Base-by-base conservation (phyloP, 108 stramenopile genomes). In the Cyclotella baltica region DNA sequence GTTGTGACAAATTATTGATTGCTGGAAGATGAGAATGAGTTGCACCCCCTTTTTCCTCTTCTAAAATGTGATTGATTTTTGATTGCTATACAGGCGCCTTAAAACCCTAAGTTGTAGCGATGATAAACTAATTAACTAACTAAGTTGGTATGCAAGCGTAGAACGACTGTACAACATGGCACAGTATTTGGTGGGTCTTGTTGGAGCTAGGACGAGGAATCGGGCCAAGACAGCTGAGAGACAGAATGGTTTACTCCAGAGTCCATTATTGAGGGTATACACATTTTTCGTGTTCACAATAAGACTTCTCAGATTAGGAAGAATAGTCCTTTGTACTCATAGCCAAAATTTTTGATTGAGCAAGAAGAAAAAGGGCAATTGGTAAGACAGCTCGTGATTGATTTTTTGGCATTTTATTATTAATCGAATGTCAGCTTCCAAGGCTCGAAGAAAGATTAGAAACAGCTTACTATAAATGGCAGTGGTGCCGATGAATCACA, bases 361-460 rank as follows among this genome's bases (percentile, higher is more conserved):
- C 65, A 71, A 57, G 61, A 74, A 40, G 70, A 72, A 48, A 77
- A 76, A 37, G 71, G 77, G 52, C 37, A 62, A 11, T 88, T 87
- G 16, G 88, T 96, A 31, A 80, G 81, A 69, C 75, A 97, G 48
- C 72, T 99, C 4, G 89, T 98, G 47, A 72, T 99, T 29, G 98
- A 99, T 77, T 93, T 90, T 51, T 80, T 99, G 58, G 97, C 97
- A 29, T 99, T 98, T 88, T 97, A 96, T 81, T 97, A 91, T n/a
- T n/a, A n/a, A n/a, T 74, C 79, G 97, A 30, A 89, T 92, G 37
- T 77, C 76, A 2, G 35, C 65, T 27, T 53, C 72, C 23, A 29
- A 25, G 4, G 56, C 50, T 36, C 40, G 6, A 56, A 80, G 23
- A 48, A 40, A 67, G 33, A 51, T 46, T 3, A 62, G 20, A 25